phyloP scores from a whole-genome alignment of 129 eudicot species.

The Chrysanthemum seticuspe region DNA sequence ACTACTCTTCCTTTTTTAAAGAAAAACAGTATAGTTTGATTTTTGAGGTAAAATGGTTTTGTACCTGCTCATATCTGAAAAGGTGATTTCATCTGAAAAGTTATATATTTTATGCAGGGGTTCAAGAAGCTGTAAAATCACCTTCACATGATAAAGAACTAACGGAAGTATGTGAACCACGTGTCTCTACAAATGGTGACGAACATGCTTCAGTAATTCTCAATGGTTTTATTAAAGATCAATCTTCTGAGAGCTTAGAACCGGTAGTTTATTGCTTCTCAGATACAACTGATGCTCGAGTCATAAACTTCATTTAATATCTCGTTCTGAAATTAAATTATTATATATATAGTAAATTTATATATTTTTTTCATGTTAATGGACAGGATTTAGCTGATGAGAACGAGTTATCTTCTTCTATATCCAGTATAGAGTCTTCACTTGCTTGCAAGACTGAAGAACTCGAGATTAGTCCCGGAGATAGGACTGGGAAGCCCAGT shows the following conservation, averaged over 20 bases:
- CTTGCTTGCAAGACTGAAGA: conserved; percentile 28
- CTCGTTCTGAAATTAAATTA: neutral
- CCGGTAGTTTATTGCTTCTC: conserved; percentile 29
- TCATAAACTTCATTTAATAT: neutral
- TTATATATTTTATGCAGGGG: conserved; percentile 28
- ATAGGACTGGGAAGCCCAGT: conserved; percentile 65
- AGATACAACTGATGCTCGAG: neutral
- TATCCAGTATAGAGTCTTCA: conserved; percentile 30
- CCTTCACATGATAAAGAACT: conserved; percentile 19
- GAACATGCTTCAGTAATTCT: conserved; percentile 1
- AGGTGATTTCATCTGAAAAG: neutral
- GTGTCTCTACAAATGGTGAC: conserved; percentile 11
- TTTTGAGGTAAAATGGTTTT: conserved; percentile 2
- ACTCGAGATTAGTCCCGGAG: conserved; percentile 31
- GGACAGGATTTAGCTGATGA: conserved; percentile 53
- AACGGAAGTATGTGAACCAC: conserved; percentile 42
- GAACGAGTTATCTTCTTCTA: conserved; percentile 37
- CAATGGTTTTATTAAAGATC: conserved; percentile 34
- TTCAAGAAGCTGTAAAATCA: conserved; percentile 27
- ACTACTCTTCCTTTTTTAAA: conserved; percentile 29
- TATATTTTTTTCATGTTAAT: conserved; percentile 4
- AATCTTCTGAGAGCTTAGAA: conserved; percentile 21
- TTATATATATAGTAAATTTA: neutral
- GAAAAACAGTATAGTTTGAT: neutral
- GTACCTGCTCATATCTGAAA: neutral